phyloP scores from a whole-genome alignment of 108 stramenopile genomes.

The Bacterosira constricta region DNA sequence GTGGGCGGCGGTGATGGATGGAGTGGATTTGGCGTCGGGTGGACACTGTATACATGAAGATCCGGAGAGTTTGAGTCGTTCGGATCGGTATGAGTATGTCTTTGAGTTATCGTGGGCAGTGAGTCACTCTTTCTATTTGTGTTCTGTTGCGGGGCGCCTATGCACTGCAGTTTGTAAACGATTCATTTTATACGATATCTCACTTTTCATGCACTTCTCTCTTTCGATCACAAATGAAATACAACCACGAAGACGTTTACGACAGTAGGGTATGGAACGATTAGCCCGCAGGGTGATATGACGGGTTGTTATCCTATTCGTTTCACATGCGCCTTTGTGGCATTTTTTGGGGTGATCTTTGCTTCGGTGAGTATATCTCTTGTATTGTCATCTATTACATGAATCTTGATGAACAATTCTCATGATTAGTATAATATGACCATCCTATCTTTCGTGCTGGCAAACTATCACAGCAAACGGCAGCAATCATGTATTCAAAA shows the following conservation, averaged over 20 bases:
- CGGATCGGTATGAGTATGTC: conserved; percentile 16
- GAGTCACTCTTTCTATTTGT: no score
- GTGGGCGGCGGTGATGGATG: conserved; percentile 15
- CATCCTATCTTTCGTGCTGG: no score
- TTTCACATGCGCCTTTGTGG: conserved; percentile 31
- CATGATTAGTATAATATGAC: not conserved
- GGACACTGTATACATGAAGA: conserved; percentile 23
- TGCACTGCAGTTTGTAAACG: no score
- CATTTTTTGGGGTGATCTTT: conserved; percentile 41
- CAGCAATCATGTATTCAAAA: conserved; percentile 38
- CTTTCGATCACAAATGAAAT: no score
- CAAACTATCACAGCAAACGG: not conserved
- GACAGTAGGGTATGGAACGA: conserved; percentile 41
- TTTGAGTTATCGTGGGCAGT: conserved; percentile 41
- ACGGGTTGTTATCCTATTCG: conserved; percentile 22
- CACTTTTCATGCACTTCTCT: no score
- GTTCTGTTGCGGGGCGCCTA: no score
- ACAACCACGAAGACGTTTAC: no score
- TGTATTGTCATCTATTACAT: not conserved
- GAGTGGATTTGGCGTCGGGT: not conserved
- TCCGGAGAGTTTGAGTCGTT: not conserved
- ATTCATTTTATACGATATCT: no score
- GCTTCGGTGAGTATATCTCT: conserved; percentile 22
- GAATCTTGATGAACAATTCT: not conserved
- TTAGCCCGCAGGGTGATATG: conserved; percentile 13